Evolutionary conservation across 345 rosid species (phyloP).

Genomic region (Arabis alpina): DNA sequence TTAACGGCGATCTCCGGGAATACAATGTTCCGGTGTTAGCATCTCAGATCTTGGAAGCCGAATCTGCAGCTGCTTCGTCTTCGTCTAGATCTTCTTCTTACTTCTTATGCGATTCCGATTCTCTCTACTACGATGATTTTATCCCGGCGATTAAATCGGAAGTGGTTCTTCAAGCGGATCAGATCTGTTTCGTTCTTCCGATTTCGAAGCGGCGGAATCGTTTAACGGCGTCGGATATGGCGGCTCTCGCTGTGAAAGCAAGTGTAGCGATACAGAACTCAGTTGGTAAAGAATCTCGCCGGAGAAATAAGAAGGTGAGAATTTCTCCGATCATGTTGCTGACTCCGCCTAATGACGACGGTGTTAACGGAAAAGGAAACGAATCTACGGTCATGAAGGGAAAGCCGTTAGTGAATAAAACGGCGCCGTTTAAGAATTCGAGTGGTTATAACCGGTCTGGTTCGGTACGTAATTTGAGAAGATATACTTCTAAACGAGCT

Average conservation of each 20-base stretch:
- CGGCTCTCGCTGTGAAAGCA: conserved; percentile 91
- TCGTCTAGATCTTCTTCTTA: conserved; percentile 39
- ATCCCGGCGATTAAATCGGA: conserved; percentile 55
- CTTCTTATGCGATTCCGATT: conserved; percentile 71
- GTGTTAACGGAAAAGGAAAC: conserved; percentile 29
- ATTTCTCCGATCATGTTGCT: conserved; percentile 60
- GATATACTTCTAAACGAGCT: conserved; percentile 64
- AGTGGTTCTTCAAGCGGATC: conserved; percentile 49
- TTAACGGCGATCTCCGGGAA: conserved; percentile 65
- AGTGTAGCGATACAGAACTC: conserved; percentile 68
- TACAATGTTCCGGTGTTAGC: conserved; percentile 59
- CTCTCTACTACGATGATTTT: conserved; percentile 61
- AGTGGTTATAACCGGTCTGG: conserved; percentile 53
- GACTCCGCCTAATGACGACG: conserved; percentile 31
- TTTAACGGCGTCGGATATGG: conserved; percentile 83
- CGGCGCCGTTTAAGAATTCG: conserved; percentile 22
- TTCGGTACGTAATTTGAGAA: conserved; percentile 60
- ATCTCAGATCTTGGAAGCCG: conserved; percentile 56
- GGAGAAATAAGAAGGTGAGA: conserved; percentile 53
- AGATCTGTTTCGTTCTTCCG: conserved; percentile 78
- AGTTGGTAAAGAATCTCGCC: conserved; percentile 33
- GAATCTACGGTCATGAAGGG: conserved; percentile 12
- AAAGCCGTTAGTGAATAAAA: conserved; percentile 12
- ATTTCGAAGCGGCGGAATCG: conserved; percentile 63
- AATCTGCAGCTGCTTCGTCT: conserved; percentile 41